A percentile compares a stretch with the other conserved stretches of the same genome.
phyloP scores from a whole-genome alignment of 1,139 yeast genomes.

The Arxiozyma slooffiae region DNA sequence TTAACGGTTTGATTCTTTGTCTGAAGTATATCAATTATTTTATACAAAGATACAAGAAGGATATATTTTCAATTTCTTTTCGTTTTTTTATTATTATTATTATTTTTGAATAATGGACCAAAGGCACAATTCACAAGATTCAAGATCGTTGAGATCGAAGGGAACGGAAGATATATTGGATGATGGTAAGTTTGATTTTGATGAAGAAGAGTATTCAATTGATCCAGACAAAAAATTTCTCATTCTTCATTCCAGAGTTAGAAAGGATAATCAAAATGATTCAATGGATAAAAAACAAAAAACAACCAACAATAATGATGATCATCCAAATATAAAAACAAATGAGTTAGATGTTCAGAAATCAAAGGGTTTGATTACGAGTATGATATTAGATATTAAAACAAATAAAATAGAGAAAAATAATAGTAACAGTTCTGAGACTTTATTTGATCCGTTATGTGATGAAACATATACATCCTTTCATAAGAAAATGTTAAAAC shows the following conservation, averaged over 20 bases:
- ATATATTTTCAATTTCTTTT: too few relatives aligned
- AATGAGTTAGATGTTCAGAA: conserved; percentile 2
- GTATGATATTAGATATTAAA: conserved; percentile 18
- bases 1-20: too few relatives aligned
- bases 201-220: conserved; percentile 20
- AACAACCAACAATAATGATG: neutral
- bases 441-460: conserved; percentile 33
- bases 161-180: conserved; percentile 8
- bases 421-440: neutral
- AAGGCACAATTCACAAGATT: neutral
- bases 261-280: neutral
- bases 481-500: neutral
- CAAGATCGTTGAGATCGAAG: conserved; percentile 16
- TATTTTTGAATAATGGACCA: neutral
- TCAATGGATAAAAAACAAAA: neutral
- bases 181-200: conserved; percentile 23
- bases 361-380: conserved; percentile 12
- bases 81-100: too few relatives aligned
- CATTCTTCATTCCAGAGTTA: conserved; percentile 2
- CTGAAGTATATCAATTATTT: too few relatives aligned
- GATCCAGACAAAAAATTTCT: conserved; percentile 12
- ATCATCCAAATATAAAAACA: neutral
- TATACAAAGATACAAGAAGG: too few relatives aligned
- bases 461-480: conserved; percentile 27
- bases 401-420: neutral